These are phyloP conservation scores for Posidonia australis DNA, from an alignment of 106 monocot species.

Conservation along the genomic window DNA sequence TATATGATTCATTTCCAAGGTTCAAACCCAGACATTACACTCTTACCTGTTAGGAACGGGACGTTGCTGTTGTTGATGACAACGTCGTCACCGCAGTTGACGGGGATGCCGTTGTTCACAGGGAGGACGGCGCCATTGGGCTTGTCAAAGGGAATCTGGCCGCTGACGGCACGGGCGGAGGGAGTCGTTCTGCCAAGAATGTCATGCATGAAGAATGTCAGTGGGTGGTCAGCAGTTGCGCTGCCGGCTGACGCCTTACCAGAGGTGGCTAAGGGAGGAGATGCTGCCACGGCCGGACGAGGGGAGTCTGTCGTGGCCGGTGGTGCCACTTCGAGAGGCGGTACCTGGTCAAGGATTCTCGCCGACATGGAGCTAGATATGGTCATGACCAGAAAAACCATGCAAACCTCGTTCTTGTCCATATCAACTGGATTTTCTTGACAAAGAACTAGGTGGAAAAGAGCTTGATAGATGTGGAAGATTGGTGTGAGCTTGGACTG, in stretches of 20 bases:
- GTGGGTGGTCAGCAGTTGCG: neutral
- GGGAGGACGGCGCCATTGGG: conserved; percentile 2
- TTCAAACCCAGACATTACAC: too few relatives aligned
- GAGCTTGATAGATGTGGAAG: too few relatives aligned
- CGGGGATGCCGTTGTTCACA: neutral
- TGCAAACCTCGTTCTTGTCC: neutral
- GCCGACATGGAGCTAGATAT: neutral
- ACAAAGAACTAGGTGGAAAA: neutral
- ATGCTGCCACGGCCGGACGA: neutral
- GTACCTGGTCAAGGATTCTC: neutral
- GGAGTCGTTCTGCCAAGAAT: conserved; percentile 1
- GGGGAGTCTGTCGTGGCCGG: neutral
- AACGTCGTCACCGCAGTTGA: neutral
- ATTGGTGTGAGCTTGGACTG: neutral
- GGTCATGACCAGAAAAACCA: neutral
- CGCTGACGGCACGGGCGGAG: conserved; percentile 4
- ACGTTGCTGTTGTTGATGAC: conserved; percentile 7
- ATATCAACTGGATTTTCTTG: neutral
- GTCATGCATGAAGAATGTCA: conserved; percentile 9
- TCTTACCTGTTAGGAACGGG: conserved; percentile 2
- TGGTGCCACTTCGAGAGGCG: neutral
- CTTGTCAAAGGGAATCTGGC: conserved; percentile 1
- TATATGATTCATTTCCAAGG: too few relatives aligned
- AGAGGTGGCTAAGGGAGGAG: neutral
- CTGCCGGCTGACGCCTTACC: too few relatives aligned